phyloP scores from a whole-genome alignment of 441 rosid species.

The Brassica balearica region DNA sequence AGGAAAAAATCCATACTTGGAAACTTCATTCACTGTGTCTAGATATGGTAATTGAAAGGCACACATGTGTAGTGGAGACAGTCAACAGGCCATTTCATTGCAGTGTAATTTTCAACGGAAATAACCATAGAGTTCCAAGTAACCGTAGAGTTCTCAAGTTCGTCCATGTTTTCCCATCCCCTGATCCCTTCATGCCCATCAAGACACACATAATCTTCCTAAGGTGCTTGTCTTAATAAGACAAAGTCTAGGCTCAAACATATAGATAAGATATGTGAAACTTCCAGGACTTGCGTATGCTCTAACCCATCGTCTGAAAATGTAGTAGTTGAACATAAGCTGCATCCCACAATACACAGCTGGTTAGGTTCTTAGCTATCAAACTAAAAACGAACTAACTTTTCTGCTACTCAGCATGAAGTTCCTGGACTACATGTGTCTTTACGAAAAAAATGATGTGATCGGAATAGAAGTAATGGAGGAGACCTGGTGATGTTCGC shows the following conservation, averaged over 20 bases:
- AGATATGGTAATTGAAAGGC: conserved; percentile 25
- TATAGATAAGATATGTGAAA: conserved; percentile 62
- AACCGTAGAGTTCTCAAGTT: conserved; percentile 78
- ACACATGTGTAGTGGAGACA: not conserved
- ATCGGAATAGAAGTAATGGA: conserved; percentile 16
- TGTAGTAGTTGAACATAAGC: conserved; percentile 96
- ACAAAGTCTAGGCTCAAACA: not conserved
- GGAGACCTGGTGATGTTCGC: conserved; percentile 89
- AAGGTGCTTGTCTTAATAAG: conserved; percentile 18
- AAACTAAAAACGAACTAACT: not conserved
- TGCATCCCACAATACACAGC: conserved; percentile 47
- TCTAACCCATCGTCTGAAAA: conserved; percentile 92
- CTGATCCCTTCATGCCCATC: conserved; percentile 63
- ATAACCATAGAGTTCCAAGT: conserved; percentile 89
- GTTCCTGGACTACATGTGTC: conserved; percentile 2
- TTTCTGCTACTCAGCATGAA: not conserved
- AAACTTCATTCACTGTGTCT: conserved; percentile 88
- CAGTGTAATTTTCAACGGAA: conserved; percentile 50
- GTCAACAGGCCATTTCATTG: conserved; percentile 17
- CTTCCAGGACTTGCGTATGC: conserved; percentile 79
- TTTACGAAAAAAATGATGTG: conserved; percentile 9
- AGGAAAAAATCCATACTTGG: conserved; percentile 57
- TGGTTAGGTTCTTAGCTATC: conserved; percentile 4
- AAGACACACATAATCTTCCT: not conserved
- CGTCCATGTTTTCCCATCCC: conserved; percentile 79